A percentile compares a stretch with the other conserved stretches of the same genome.
Evolutionary conservation across 108 stramenopile species (phyloP).

Genomic region (Conticribra guillardii): DNA sequence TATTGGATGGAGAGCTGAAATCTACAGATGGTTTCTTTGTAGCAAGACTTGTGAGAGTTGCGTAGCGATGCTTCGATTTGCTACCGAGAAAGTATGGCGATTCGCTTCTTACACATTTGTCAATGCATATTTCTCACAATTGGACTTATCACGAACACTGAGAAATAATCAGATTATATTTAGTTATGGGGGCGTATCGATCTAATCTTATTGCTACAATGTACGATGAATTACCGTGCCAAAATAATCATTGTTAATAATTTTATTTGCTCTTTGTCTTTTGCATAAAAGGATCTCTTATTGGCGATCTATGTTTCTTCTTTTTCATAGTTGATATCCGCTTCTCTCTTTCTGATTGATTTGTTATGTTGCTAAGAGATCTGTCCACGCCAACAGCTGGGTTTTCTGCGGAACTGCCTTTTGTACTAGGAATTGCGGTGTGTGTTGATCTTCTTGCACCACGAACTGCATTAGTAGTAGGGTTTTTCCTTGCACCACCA

Average conservation of each 20-base stretch:
- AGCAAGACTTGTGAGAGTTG: slow-evolving; percentile 51
- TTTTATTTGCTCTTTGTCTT: no score
- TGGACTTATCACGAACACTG: no score
- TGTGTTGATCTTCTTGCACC: background rate
- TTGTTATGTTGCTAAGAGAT: slow-evolving; percentile 11
- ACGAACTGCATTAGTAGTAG: background rate
- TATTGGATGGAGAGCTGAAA: slow-evolving; percentile 50
- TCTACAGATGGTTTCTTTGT: slow-evolving; percentile 86
- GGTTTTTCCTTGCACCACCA: no score
- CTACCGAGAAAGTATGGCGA: background rate
- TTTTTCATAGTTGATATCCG: background rate
- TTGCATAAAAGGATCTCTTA: no score
- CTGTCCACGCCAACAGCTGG: background rate
- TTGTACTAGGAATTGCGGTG: background rate
- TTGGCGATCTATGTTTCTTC: slow-evolving; percentile 10
- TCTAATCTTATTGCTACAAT: no score
- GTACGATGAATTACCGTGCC: no score
- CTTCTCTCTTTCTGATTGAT: background rate
- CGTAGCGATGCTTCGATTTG: background rate
- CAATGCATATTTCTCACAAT: no score
- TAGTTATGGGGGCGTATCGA: no score
- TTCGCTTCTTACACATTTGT: no score
- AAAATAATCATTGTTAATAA: no score
- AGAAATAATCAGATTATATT: no score
- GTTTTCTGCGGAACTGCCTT: background rate